phyloP scores from a whole-genome alignment of 202 grass and related monocot genomes.

The Dendrocalamus latiflorus region DNA sequence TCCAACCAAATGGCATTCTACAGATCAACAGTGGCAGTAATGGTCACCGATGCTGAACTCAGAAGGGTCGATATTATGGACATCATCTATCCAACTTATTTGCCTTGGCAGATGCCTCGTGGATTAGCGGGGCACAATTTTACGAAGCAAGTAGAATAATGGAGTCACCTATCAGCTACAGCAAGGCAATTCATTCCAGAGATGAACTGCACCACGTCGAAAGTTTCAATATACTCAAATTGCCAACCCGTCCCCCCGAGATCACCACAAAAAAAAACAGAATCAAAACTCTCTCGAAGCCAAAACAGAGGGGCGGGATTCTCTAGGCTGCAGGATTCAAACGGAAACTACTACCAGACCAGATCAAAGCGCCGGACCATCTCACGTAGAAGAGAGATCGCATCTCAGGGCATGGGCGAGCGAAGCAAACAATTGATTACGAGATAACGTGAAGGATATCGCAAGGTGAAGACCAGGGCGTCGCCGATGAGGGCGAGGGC shows the following conservation, averaged over 20 bases:
- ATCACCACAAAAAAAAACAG: too few species aligned
- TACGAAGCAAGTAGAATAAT: too few species aligned
- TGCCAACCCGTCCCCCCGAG: too few species aligned
- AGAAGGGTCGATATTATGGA: background rate
- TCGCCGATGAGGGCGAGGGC: conserved; percentile 57
- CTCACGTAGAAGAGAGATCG: conserved; percentile 7
- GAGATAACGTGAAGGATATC: conserved; percentile 75
- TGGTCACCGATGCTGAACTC: background rate
- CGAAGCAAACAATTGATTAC: background rate
- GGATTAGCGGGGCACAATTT: background rate
- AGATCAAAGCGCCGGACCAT: conserved; percentile 11
- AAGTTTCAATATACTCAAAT: too few species aligned
- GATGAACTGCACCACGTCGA: too few species aligned
- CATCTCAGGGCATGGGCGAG: background rate
- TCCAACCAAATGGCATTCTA: background rate
- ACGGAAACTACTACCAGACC: background rate
- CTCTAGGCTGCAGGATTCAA: background rate
- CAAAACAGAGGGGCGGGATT: background rate
- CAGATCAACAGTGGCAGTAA: background rate
- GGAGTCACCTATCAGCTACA: too few species aligned
- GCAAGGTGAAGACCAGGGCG: conserved; percentile 64
- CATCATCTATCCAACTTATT: background rate
- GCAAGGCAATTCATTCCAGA: too few species aligned
- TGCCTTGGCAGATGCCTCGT: background rate
- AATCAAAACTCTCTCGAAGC: background rate